phyloP scores from a whole-genome alignment of 371 early-diverging fungal species.

The Mortierella sp. region DNA sequence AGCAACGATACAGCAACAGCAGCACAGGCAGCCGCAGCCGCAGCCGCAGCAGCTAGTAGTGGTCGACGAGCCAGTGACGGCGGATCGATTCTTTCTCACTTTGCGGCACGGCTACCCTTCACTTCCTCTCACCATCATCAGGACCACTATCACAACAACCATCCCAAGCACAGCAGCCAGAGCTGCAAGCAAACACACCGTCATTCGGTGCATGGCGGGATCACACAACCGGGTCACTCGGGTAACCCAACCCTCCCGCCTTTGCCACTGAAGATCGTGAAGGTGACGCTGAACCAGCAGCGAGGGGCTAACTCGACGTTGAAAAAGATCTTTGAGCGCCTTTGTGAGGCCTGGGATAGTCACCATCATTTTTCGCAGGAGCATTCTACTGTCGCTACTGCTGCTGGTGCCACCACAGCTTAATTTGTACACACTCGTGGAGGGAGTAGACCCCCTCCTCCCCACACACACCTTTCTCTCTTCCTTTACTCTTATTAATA shows the following conservation, averaged over 20 bases:
- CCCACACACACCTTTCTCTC: background rate
- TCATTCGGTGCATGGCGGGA: constrained; percentile 23
- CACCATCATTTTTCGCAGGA: constrained; percentile 5
- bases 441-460: background rate
- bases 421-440: background rate
- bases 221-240: background rate
- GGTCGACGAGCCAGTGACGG: constrained; percentile 51
- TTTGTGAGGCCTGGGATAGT: constrained; percentile 42
- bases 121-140: background rate
- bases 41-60: constrained; percentile 4
- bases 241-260: background rate
- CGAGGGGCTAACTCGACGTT: constrained; percentile 56
- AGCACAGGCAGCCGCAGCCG: background rate
- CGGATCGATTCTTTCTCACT: constrained; percentile 45
- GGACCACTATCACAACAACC: background rate
- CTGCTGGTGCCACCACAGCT: background rate
- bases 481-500: background rate
- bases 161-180: background rate
- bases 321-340: constrained; percentile 36
- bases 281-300: constrained; percentile 51
- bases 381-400: background rate
- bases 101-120: constrained; percentile 22
- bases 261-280: constrained; percentile 20
- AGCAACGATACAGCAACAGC: background rate
- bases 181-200: background rate